Base-by-base conservation (phyloP, 352 stramenopile genomes). In the Phytophthora citrophthora region DNA sequence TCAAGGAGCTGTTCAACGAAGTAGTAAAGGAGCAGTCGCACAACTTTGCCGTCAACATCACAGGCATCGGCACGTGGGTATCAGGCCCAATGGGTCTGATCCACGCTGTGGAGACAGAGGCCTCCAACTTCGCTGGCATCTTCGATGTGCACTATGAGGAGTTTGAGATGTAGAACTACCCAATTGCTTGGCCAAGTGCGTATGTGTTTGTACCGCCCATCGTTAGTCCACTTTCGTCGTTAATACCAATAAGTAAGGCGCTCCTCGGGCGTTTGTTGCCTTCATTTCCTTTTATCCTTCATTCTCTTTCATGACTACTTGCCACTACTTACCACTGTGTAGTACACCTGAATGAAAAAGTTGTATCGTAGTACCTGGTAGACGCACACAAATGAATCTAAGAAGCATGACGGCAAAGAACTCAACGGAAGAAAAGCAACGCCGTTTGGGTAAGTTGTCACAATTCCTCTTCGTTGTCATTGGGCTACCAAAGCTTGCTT, bases 71-170 rank as follows among this genome's bases (percentile, higher is more conserved):
- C 49, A 93, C 84, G 15, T 93, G 83, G 84, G 86, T 93, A 45
- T 95, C 83, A 26, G 86, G 86, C n/a, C 86, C 86, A 9, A 90
- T 91, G 83, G 76, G 72, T 32, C 69, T 95, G 6, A 93, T 94
- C 68, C 83, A 92, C 47, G 76, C 76, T 11, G 81, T 93, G 15
- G 83, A 95, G 65, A 79, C 72, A 4, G 84, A 94, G 61, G 79
- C 83, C 18, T 76, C 77, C 50, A 88, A 77, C 45, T 95, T 90
- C 54, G 86, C 86, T 15, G 86, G 87, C 54, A 93, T 93, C 69
- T 95, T 93, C 58, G 87, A 95, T 76, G 86, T 95, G 34, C 87
- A 95, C 74, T 94, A 82, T 70, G 87, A 95, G 62, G 80, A 92
- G 70, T 95, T 95, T 79, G 84, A 95, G 61, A 90, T 95, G 84